Evolutionary conservation across 2,329 filamentous ascomycete genomes (phyloP).

Genomic region (Exophiala xenobiotica): DNA sequence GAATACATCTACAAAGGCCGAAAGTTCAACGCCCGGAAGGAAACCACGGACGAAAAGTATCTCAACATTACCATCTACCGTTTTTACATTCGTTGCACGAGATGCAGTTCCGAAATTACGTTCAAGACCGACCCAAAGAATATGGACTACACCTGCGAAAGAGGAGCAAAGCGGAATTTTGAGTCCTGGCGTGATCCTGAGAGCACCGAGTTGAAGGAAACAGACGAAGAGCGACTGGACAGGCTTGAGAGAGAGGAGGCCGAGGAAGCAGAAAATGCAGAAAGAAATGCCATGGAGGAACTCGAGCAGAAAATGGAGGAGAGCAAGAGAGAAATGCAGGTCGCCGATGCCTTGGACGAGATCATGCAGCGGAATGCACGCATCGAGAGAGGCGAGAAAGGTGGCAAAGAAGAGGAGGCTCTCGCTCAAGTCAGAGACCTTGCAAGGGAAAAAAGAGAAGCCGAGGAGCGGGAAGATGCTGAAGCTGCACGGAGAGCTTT

Average conservation of each 20-base stretch:
- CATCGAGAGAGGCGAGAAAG: conserved; percentile 72
- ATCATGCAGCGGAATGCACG: conserved; percentile 89
- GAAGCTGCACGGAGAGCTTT: conserved; percentile 80
- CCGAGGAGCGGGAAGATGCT: conserved; percentile 76
- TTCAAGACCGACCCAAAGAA: conserved; percentile 95
- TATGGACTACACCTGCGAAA: conserved; percentile 80
- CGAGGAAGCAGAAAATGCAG: conserved; percentile 62
- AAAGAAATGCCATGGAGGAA: conserved; percentile 91
- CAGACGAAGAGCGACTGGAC: conserved; percentile 82
- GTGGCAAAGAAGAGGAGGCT: conserved; percentile 58
- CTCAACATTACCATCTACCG: conserved; percentile 81
- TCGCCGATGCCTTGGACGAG: conserved; percentile 93
- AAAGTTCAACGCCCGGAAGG: conserved; percentile 94
- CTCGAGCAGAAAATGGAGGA: conserved; percentile 91
- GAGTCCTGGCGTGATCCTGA: conserved; percentile 80
- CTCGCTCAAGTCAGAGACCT: conserved; percentile 58
- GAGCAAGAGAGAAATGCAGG: conserved; percentile 91
- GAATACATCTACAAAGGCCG: conserved; percentile 91
- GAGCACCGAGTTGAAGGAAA: conserved; percentile 63
- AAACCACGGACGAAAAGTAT: conserved; percentile 88
- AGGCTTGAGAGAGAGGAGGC: conserved; percentile 74
- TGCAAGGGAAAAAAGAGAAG: conserved; percentile 58
- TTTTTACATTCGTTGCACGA: conserved; percentile 88
- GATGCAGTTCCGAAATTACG: conserved; percentile 82
- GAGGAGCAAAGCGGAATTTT: conserved; percentile 86